phyloP scores from a whole-genome alignment of 2,329 filamentous ascomycete genomes.

The Pseudogymnoascus sp. region DNA sequence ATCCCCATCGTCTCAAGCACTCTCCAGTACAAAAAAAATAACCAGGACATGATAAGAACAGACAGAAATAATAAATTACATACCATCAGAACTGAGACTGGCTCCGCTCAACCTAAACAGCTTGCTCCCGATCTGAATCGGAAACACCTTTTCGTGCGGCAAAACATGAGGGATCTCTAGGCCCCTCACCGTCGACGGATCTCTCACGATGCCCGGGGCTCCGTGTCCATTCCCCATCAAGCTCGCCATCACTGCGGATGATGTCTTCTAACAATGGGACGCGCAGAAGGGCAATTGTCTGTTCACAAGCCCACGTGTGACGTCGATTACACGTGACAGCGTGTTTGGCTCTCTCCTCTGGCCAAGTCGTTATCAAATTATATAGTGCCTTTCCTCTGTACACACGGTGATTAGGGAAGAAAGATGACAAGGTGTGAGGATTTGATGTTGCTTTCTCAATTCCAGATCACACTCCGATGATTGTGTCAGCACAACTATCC shows the following conservation, averaged over 20 bases:
- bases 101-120: constrained; percentile 63
- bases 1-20: not conserved
- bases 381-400: not conserved
- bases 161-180: constrained; percentile 29
- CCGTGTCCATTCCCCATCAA: not conserved
- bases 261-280: not conserved
- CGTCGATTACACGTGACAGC: not conserved
- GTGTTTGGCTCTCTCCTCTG: not conserved
- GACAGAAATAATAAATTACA: constrained; percentile 27
- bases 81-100: constrained; percentile 64
- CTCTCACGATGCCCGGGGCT: constrained; percentile 19
- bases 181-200: constrained; percentile 14
- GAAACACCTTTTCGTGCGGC: constrained; percentile 44
- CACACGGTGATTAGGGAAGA: not conserved
- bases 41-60: not conserved
- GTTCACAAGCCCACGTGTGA: not conserved
- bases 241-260: not conserved
- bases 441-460: not conserved
- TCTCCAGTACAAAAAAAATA: not conserved
- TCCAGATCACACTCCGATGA: not conserved
- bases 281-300: not conserved
- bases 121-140: constrained; percentile 61
- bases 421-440: not conserved
- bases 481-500: not conserved
- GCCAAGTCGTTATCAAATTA: not conserved